Percentiles rank a stretch among this genome's conserved stretches.
Conservation (phyloP, 1,139 yeast genomes). For the Candida neerlandica region DNA sequence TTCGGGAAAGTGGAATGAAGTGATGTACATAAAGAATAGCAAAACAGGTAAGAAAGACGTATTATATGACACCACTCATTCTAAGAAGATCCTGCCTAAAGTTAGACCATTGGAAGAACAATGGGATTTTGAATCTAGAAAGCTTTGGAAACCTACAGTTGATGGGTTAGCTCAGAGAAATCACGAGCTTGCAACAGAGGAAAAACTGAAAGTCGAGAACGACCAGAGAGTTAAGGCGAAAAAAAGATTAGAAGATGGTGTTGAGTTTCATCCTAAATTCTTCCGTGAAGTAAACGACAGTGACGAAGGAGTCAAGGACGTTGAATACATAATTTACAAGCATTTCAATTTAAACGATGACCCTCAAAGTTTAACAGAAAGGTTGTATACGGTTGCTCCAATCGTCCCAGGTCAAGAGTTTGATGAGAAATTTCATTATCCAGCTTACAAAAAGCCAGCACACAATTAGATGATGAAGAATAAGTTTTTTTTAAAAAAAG, state of each 20-base stretch:
- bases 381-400: constrained; percentile 67
- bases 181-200: constrained; percentile 83
- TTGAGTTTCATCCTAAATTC: constrained; percentile 76
- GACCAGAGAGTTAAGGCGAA: constrained; percentile 75
- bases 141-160: constrained; percentile 79
- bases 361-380: constrained; percentile 54
- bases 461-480: not conserved
- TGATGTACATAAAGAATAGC: constrained; percentile 67
- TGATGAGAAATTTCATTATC: constrained; percentile 63
- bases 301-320: constrained; percentile 28
- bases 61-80: constrained; percentile 64
- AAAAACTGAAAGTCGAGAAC: constrained; percentile 83
- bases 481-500: not conserved
- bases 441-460: constrained; percentile 57
- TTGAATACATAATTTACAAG: constrained; percentile 70
- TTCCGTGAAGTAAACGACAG: constrained; percentile 48
- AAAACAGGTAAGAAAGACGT: constrained; percentile 50
- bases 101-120: constrained; percentile 83
- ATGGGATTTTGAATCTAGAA: constrained; percentile 77
- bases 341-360: constrained; percentile 42
- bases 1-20: constrained; percentile 92
- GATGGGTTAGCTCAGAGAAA: constrained; percentile 75
- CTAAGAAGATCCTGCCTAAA: constrained; percentile 58
- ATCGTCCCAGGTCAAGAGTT: constrained; percentile 76
- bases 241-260: constrained; percentile 74